A percentile compares a stretch with the other conserved stretches of the same genome.
Evolutionary conservation across 2,329 filamentous ascomycete species (phyloP).

Genomic region (Xylaria sp.): DNA sequence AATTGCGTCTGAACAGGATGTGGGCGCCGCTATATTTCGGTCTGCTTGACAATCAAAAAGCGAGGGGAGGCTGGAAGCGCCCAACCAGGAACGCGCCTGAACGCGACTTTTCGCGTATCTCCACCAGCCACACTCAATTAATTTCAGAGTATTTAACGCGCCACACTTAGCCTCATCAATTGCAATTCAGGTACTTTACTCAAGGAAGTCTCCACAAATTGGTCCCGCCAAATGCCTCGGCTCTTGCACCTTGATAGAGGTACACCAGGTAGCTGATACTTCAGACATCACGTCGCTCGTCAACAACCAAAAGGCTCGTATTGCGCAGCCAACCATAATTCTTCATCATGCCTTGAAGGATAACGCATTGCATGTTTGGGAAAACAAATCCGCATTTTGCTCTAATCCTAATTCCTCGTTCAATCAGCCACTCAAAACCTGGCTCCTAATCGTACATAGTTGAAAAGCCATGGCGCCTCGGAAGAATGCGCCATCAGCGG

Average conservation of each 20-base stretch:
- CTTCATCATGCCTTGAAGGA: constrained; percentile 2
- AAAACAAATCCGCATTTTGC: background rate
- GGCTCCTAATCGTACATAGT: constrained; percentile 14
- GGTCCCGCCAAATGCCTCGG: background rate
- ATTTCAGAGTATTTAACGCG: constrained; percentile 7
- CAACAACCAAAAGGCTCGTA: constrained; percentile 12
- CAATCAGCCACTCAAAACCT: background rate
- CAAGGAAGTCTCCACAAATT: too few species aligned
- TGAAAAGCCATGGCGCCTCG: constrained; percentile 48
- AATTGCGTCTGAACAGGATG: constrained; percentile 42
- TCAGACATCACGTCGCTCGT: background rate
- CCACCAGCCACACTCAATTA: constrained; percentile 45
- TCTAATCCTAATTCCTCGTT: background rate
- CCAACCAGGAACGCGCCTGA: constrained; percentile 31
- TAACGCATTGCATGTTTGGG: constrained; percentile 8
- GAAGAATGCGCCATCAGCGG: constrained; percentile 70
- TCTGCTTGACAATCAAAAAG: constrained; percentile 31
- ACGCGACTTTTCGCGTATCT: constrained; percentile 48
- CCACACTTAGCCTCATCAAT: background rate
- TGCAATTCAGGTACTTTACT: too few species aligned
- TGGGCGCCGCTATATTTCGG: constrained; percentile 38
- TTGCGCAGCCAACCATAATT: constrained; percentile 13
- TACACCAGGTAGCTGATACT: too few species aligned
- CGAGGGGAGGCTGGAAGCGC: constrained; percentile 40
- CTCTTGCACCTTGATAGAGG: background rate